Evolutionary conservation across 2,329 filamentous ascomycete genomes (phyloP), one percentile per base, ranked within the genome.

Genomic region (Aspergillus chevalieri): DNA sequence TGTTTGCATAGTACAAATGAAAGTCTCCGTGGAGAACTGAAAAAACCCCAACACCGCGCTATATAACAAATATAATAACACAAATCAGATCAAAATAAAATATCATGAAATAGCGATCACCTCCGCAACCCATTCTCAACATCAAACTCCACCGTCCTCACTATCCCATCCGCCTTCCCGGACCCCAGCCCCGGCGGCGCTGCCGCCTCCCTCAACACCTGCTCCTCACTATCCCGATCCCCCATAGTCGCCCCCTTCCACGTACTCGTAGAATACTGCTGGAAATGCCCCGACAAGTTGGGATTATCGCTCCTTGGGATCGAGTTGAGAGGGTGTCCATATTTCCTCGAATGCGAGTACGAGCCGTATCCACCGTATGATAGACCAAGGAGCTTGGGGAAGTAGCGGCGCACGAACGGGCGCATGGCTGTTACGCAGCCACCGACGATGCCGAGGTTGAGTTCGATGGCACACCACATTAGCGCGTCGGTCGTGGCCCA

Each of bases 371-470:
- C 57, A 14, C 46, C 51, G 12, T 56, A 52, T 6, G 59, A 62
- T 3, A 59, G 54, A 4, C 60, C 61, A 9, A 64, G 50, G 6
- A 64, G 52, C 22, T 51, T 52, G 44, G 63, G 63, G 44, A 61
- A 57, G 55, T 64, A 64, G 46, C 51, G 53, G 42, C 58, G 56
- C 24, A 63, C 49, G 41, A 66, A 64, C 0, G 62, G 63, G 17
- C 62, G 53, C 47, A 66, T 56, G 5, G 61, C 62, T 21, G 62
- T 62, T 4, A 64, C 53, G 51, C 59, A 64, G 47, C 62, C 63
- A 21, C 58, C 57, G 36, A 54, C 52, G 15, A 66, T 63, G 12
- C 60, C 58, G 1, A 66, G 53, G 38, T 65, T 64, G 8, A 62
- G 44, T 48, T 66, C 64, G 47, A 65, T 59, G 3, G 57, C 54